Evolutionary conservation across 441 rosid genomes (phyloP), one percentile per base, ranked within the genome.

Genomic region (Jatropha podagrica): DNA sequence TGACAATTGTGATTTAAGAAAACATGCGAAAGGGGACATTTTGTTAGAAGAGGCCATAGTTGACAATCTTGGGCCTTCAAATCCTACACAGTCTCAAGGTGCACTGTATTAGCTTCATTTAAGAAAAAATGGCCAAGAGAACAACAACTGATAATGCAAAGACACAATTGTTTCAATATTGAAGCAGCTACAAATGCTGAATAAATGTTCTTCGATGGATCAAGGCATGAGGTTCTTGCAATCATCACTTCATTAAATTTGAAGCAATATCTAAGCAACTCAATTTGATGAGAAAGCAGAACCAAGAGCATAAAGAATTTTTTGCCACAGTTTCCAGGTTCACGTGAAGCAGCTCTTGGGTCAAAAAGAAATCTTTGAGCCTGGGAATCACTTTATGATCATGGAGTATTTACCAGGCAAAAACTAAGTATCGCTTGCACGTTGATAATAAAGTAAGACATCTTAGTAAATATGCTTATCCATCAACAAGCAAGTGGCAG

Each of bases 341-440:
- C 46, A 18, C 27, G 6, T 5, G 6, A 46, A 68, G 37, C 1
- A 54, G 8, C 63, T 48, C 11, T 62, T 17, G 13, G 12, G 64
- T 7, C 46, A 10, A 38, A 58, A 20, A 15, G 48, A 52, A 12
- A 37, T 62, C 17, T 63, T 20, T 51, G n/a, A 64, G 70, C 20
- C 7, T 13, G 7, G n/a, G n/a, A 1, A 48, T 3, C 65, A 48
- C 20, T 32, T 51, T 48, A 60, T 46, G 69, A 49, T 49, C 68
- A 44, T 2, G 18, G 4, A 18, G 32, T 15, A 56, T 20, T 20
- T 55, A 56, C 38, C 49, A n/a, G 9, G 17, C 41, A 40, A 27
- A 71, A 58, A 42, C 67, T 56, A 71, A 40, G 14, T 44, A 71
- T 71, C 52, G 7, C 42, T 23, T 14, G n/a, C 41, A 58, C 20